Conservation (phyloP, 768 basidiomycete genomes). For the Russula lepida region DNA sequence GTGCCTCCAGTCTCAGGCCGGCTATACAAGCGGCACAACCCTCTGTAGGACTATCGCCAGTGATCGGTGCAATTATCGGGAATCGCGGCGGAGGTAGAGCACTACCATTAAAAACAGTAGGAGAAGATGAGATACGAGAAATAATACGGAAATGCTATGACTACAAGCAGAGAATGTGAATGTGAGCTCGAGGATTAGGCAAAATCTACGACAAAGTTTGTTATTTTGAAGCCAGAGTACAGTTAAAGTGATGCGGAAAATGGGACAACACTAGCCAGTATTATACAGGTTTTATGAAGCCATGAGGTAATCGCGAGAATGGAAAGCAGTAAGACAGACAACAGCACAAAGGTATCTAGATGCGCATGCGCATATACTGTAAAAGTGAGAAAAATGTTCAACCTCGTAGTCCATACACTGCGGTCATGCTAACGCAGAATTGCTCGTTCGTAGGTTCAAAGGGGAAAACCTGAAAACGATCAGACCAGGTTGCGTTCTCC, state of each 20-base stretch:
- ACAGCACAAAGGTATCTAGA: slow-evolving; percentile 6
- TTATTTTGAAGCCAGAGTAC: neutral
- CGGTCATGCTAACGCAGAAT: neutral
- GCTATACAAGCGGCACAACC: too few species aligned
- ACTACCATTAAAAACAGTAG: neutral
- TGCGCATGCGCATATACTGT: slow-evolving; percentile 19
- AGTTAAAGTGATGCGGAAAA: neutral
- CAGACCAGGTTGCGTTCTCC: neutral
- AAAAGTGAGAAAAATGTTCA: neutral
- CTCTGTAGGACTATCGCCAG: neutral
- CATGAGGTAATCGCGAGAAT: neutral
- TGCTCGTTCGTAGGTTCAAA: neutral
- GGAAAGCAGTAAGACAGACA: slow-evolving; percentile 2
- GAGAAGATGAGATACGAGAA: neutral
- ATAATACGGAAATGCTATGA: neutral
- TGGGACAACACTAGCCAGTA: neutral
- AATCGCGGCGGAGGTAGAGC: neutral
- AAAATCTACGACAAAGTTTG: slow-evolving; percentile 2
- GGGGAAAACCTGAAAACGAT: neutral
- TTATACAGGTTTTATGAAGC: slow-evolving; percentile 10
- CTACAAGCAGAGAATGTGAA: neutral
- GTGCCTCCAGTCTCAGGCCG: too few species aligned
- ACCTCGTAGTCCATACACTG: slow-evolving; percentile 4
- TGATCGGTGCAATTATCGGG: neutral
- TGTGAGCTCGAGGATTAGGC: neutral